Percentiles rank a stretch among this genome's conserved stretches.
Conservation (phyloP, 306 rosid species). For the Cicer bijugum region DNA sequence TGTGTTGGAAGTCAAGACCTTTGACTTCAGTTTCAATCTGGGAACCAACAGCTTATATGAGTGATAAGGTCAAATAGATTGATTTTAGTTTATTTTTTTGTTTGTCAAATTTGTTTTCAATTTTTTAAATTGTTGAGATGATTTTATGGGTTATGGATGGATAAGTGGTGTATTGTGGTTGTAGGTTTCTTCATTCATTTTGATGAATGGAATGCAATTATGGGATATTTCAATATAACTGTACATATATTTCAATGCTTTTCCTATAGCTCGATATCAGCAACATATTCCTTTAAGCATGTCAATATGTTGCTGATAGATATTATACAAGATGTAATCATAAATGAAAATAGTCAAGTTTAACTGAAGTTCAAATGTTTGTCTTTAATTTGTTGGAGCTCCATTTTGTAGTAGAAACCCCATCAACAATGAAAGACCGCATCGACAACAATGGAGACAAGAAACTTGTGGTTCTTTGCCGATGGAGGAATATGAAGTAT, state of each 20-base stretch:
- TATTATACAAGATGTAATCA: too few relatives aligned
- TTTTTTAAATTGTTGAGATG: conserved; percentile 8
- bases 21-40: conserved; percentile 63
- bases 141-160: conserved; percentile 22
- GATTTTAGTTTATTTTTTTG: neutral
- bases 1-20: conserved; percentile 76
- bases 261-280: conserved; percentile 18
- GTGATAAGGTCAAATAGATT: conserved; percentile 41
- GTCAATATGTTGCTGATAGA: neutral
- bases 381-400: too few relatives aligned
- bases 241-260: conserved; percentile 9
- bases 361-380: too few relatives aligned
- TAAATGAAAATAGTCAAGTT: too few relatives aligned
- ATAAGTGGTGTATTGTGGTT: neutral
- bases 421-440: too few relatives aligned
- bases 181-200: conserved; percentile 27
- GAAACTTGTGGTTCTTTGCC: too few relatives aligned
- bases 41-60: conserved; percentile 49
- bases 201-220: conserved; percentile 8
- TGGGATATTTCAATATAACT: conserved; percentile 26
- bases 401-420: too few relatives aligned
- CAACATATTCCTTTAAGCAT: neutral
- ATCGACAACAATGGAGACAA: too few relatives aligned
- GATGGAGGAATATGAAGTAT: too few relatives aligned
- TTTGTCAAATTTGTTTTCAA: conserved; percentile 2